These are phyloP conservation scores for Penicillium canescens DNA, from an alignment of 495 filamentous ascomycete species.

Conservation along the genomic window DNA sequence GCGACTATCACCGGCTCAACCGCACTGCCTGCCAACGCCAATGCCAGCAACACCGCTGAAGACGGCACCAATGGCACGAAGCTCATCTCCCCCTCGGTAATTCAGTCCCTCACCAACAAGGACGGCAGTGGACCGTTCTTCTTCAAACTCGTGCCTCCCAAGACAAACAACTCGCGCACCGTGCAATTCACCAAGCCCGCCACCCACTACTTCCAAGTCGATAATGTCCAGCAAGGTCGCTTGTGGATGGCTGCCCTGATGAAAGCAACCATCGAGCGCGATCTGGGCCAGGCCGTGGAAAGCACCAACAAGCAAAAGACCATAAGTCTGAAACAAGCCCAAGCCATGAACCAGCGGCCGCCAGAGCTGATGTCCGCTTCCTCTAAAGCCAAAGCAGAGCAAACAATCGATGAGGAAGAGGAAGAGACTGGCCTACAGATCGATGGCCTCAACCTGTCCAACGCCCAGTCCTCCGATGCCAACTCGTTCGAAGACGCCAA, in stretches of 20 bases:
- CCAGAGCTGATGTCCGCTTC: conserved; percentile 73
- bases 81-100: conserved; percentile 11
- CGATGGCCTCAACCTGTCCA: conserved; percentile 36
- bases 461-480: conserved; percentile 16
- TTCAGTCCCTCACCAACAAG: conserved; percentile 21
- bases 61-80: conserved; percentile 33
- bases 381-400: conserved; percentile 10
- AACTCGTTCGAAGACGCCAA: conserved; percentile 20
- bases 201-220: conserved; percentile 96
- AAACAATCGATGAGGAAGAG: conserved; percentile 24
- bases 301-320: conserved; percentile 96
- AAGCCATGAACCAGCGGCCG: conserved; percentile 78
- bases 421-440: conserved; percentile 35
- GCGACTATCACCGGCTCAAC: conserved; percentile 88
- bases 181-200: conserved; percentile 97
- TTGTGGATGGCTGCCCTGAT: conserved; percentile 98
- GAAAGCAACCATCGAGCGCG: conserved; percentile 98
- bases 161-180: conserved; percentile 80
- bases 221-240: conserved; percentile 81
- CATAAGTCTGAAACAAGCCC: conserved; percentile 82
- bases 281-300: conserved; percentile 72
- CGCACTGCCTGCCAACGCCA: conserved; percentile 65
- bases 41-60: conserved; percentile 40
- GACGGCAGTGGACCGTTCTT: conserved; percentile 74
- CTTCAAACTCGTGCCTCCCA: conserved; percentile 95